Conservation (phyloP, 352 stramenopile genomes). For the Phytophthora sansomeana region DNA sequence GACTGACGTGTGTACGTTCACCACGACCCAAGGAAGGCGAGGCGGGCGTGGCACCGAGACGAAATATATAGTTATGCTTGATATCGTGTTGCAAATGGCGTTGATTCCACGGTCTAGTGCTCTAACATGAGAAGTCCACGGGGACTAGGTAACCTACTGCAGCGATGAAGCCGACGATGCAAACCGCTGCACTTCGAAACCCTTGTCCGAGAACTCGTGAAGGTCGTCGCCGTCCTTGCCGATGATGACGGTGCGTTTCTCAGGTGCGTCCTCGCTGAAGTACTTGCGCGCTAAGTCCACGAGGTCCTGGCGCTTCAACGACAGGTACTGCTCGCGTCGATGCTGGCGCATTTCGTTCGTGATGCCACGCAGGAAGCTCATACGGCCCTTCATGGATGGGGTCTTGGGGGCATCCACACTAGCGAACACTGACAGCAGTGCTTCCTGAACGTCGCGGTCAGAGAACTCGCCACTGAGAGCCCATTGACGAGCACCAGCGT, state of each 20-base stretch:
- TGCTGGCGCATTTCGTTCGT: constrained; percentile 86
- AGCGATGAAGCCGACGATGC: constrained; percentile 13
- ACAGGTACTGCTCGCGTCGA: constrained; percentile 74
- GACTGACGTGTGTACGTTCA: constrained; percentile 10
- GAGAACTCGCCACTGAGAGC: constrained; percentile 62
- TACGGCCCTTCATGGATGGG: constrained; percentile 76
- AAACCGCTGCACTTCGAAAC: constrained; percentile 54
- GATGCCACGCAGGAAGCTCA: constrained; percentile 81
- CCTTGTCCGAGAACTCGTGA: constrained; percentile 51
- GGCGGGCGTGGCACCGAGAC: neutral
- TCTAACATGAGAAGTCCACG: constrained; percentile 14
- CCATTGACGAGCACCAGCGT: constrained; percentile 64
- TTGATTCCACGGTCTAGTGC: constrained; percentile 12
- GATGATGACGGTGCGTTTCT: constrained; percentile 61
- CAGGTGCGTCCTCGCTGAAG: constrained; percentile 41
- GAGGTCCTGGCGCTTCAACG: constrained; percentile 50
- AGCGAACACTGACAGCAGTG: constrained; percentile 80
- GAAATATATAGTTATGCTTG: constrained; percentile 43
- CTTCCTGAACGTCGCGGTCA: constrained; percentile 81
- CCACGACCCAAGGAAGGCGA: constrained; percentile 12
- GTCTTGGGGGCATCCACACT: constrained; percentile 82
- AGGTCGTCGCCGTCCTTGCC: constrained; percentile 63
- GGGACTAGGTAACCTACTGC: constrained; percentile 7
- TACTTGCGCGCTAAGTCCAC: constrained; percentile 66
- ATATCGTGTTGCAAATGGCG: constrained; percentile 19